Evolutionary conservation across 208 protist species (phyloP).

Genomic region (Wallacemonas sp.): DNA sequence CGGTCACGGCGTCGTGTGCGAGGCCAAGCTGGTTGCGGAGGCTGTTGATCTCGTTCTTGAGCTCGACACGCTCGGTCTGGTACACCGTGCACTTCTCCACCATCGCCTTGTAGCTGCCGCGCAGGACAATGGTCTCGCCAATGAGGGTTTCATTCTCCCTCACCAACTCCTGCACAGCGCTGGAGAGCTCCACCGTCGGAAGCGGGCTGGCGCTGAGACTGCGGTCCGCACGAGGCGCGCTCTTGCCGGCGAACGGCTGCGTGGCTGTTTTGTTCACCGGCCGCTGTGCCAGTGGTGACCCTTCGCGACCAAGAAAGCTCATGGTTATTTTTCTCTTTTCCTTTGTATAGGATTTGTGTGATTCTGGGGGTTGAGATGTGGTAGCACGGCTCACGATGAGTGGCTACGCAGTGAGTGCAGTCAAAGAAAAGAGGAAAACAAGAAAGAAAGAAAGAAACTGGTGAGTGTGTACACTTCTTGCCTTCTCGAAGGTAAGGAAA

Average conservation of each 20-base stretch:
- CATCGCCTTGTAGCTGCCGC: slow-evolving; percentile 31
- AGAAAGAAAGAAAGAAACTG: too few species aligned
- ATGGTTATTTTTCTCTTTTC: background rate
- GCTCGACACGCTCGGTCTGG: slow-evolving; percentile 13
- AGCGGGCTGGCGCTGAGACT: slow-evolving; percentile 33
- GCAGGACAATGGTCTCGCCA: slow-evolving; percentile 40
- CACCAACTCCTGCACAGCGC: slow-evolving; percentile 38
- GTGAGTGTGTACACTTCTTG: too few species aligned
- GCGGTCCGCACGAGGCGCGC: background rate
- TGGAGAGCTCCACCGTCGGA: slow-evolving; percentile 33
- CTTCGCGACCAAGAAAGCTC: slow-evolving; percentile 21
- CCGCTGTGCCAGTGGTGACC: slow-evolving; percentile 26
- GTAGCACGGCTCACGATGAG: too few species aligned
- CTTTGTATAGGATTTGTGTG: background rate
- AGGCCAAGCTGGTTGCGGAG: slow-evolving; percentile 51
- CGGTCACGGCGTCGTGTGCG: slow-evolving; percentile 28
- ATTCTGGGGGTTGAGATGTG: too few species aligned
- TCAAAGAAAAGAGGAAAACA: too few species aligned
- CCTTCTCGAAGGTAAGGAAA: too few species aligned
- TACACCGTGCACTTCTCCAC: slow-evolving; percentile 23
- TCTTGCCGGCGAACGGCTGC: background rate
- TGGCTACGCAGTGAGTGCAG: too few species aligned
- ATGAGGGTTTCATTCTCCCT: slow-evolving; percentile 72
- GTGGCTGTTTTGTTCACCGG: slow-evolving; percentile 23
- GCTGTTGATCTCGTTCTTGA: slow-evolving; percentile 35